Evolutionary conservation across 495 filamentous ascomycete species (phyloP).

Genomic region (Penicillium parvum): DNA sequence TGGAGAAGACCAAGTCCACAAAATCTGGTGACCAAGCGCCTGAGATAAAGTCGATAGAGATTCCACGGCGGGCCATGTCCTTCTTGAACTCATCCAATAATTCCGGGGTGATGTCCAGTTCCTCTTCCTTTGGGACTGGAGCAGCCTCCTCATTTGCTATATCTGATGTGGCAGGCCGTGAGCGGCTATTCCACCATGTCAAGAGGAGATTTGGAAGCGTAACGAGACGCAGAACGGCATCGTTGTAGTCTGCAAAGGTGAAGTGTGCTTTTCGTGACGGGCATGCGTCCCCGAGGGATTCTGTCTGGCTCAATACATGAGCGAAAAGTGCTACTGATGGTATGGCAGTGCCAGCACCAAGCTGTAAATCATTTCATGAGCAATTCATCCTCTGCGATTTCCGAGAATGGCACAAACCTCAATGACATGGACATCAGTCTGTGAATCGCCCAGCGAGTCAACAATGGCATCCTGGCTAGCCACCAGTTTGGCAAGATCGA

Average conservation of each 20-base stretch:
- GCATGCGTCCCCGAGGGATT: slow-evolving; percentile 12
- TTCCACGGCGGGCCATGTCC: slow-evolving; percentile 50
- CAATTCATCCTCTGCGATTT: background rate
- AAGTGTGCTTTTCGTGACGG: slow-evolving; percentile 48
- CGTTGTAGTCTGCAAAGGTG: slow-evolving; percentile 86
- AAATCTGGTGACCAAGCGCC: slow-evolving; percentile 78
- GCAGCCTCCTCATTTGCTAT: slow-evolving; percentile 8
- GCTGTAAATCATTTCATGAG: slow-evolving; percentile 39
- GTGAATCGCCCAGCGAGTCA: slow-evolving; percentile 20
- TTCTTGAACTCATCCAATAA: slow-evolving; percentile 58
- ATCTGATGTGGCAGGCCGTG: slow-evolving; percentile 10
- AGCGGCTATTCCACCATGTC: slow-evolving; percentile 56
- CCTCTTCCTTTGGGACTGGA: slow-evolving; percentile 46
- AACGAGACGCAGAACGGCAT: slow-evolving; percentile 75
- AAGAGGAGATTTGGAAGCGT: slow-evolving; percentile 86
- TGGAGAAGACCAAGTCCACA: slow-evolving; percentile 48
- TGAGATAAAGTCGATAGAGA: slow-evolving; percentile 70
- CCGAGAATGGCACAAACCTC: slow-evolving; percentile 56
- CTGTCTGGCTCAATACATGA: slow-evolving; percentile 49
- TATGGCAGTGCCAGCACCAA: slow-evolving; percentile 87
- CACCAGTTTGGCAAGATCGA: slow-evolving; percentile 73
- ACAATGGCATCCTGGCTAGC: slow-evolving; percentile 12
- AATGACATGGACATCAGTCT: slow-evolving; percentile 54
- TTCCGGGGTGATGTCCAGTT: slow-evolving; percentile 67
- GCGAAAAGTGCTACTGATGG: slow-evolving; percentile 77